Evolutionary conservation across 2,329 filamentous ascomycete species (phyloP).

Genomic region (Coniochaeta hoffmannii): DNA sequence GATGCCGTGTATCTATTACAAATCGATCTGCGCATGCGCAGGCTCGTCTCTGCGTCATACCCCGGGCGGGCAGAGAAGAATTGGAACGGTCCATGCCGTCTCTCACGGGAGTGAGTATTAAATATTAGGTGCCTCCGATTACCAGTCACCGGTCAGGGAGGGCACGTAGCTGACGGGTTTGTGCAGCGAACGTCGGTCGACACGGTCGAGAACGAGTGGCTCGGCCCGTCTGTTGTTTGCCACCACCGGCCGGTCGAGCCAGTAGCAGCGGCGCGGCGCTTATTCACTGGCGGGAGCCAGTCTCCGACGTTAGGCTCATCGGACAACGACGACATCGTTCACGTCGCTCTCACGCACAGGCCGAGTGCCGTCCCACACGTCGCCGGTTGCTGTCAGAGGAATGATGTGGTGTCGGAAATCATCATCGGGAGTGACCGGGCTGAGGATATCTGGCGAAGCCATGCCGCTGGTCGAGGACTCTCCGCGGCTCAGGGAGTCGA

Average conservation of each 20-base stretch:
- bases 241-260: not conserved
- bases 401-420: constrained; percentile 21
- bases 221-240: not conserved
- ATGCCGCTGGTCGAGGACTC: constrained; percentile 37
- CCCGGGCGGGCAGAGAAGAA: not conserved
- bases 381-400: constrained; percentile 28
- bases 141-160: not conserved
- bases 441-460: constrained; percentile 41
- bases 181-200: not conserved
- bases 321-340: constrained; percentile 35
- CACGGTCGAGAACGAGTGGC: not conserved
- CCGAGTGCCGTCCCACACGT: constrained; percentile 29
- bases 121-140: not conserved
- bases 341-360: constrained; percentile 34
- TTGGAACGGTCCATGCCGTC: not conserved
- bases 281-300: not conserved
- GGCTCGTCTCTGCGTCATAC: not conserved
- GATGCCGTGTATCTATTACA: not conserved
- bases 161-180: not conserved
- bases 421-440: constrained; percentile 40
- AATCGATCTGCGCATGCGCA: not conserved
- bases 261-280: not conserved
- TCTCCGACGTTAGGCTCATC: constrained; percentile 18
- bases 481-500: constrained; percentile 34
- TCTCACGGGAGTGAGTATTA: not conserved